Evolutionary conservation across 2,329 filamentous ascomycete genomes (phyloP).

Genomic region (Beauveria rudraprayagi): DNA sequence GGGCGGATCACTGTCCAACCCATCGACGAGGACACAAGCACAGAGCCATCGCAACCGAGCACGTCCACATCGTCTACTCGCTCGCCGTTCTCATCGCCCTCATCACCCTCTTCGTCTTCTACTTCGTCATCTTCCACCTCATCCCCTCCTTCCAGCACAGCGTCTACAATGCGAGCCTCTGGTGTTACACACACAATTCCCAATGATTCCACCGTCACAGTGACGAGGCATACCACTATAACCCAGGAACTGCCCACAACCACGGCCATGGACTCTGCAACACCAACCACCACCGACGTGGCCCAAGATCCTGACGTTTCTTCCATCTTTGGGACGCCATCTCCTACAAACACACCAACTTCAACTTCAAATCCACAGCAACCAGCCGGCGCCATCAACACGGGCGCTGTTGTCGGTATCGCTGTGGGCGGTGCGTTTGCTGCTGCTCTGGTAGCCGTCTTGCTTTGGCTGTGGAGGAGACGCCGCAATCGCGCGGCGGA

Average conservation of each 20-base stretch:
- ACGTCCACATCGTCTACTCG: not conserved
- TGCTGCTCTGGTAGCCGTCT: slow-evolving; percentile 22
- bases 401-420: slow-evolving; percentile 11
- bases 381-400: not conserved
- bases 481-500: not conserved
- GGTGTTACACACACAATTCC: slow-evolving; percentile 29
- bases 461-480: slow-evolving; percentile 16
- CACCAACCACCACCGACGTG: not conserved
- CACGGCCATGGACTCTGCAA: slow-evolving; percentile 18
- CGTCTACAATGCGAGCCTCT: slow-evolving; percentile 27
- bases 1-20: not conserved
- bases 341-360: not conserved
- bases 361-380: not conserved
- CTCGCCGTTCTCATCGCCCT: not conserved
- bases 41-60: not conserved
- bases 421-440: slow-evolving; percentile 27
- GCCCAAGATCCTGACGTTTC: not conserved
- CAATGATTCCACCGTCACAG: slow-evolving; percentile 26
- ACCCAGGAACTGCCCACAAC: slow-evolving; percentile 15
- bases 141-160: not conserved
- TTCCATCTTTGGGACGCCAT: not conserved
- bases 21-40: not conserved
- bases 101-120: not conserved
- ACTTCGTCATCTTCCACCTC: not conserved
- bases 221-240: slow-evolving; percentile 28